Evolutionary conservation across 352 stramenopile species (phyloP).

Genomic region (Phytopythium chamaehyphon): DNA sequence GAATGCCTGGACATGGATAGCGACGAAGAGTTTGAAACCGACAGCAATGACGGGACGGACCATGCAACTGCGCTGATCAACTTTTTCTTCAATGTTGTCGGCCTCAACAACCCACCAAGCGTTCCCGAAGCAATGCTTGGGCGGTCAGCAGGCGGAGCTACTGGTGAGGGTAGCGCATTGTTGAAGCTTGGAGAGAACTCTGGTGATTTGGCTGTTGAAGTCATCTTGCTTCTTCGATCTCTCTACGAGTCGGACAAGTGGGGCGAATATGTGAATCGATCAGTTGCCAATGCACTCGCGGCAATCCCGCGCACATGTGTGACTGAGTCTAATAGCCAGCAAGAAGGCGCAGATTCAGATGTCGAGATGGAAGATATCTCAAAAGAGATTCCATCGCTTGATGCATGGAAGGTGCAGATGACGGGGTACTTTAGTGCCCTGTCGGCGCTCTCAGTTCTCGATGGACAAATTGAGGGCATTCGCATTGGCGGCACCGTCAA

Average conservation of each 20-base stretch:
- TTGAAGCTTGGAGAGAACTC: slow-evolving; percentile 28
- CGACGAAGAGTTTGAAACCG: slow-evolving; percentile 73
- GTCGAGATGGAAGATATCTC: slow-evolving; percentile 85
- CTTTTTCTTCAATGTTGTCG: slow-evolving; percentile 78
- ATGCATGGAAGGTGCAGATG: slow-evolving; percentile 47
- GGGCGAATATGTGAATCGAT: slow-evolving; percentile 57
- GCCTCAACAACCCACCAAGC: slow-evolving; percentile 63
- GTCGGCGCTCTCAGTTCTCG: slow-evolving; percentile 74
- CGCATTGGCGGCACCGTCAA: slow-evolving; percentile 80
- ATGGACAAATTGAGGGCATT: slow-evolving; percentile 82
- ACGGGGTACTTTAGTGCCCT: slow-evolving; percentile 57
- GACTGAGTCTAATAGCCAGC: slow-evolving; percentile 19
- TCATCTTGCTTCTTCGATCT: slow-evolving; percentile 78
- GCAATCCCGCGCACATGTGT: slow-evolving; percentile 41
- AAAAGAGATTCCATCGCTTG: slow-evolving; percentile 47
- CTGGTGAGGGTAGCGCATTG: not conserved
- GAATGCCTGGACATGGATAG: slow-evolving; percentile 79
- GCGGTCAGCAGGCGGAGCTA: slow-evolving; percentile 11
- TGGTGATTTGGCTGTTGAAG: slow-evolving; percentile 56
- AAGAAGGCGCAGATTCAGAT: slow-evolving; percentile 45
- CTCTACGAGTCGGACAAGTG: slow-evolving; percentile 78
- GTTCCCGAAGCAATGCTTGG: slow-evolving; percentile 55
- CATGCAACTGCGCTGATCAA: slow-evolving; percentile 65
- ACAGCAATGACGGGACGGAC: slow-evolving; percentile 39
- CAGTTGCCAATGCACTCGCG: slow-evolving; percentile 49